Percentiles rank a stretch among this genome's conserved stretches.
Conservation (phyloP, 495 filamentous ascomycete genomes). For the Penicillium nucicola region DNA sequence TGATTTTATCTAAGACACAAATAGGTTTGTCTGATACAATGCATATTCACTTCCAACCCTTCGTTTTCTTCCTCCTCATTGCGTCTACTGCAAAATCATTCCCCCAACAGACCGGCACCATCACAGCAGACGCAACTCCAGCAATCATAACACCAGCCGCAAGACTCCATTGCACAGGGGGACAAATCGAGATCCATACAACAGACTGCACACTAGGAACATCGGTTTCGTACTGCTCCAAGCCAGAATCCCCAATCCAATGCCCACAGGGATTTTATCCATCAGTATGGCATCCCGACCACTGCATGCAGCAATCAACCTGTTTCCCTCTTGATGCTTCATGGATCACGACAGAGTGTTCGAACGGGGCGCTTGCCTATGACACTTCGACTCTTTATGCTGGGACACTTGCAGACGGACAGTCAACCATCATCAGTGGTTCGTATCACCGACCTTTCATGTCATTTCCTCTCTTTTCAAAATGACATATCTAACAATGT, state of each 20-base stretch:
- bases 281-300: constrained; percentile 27
- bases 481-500: background rate
- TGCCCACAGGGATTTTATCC: constrained; percentile 23
- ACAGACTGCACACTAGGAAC: constrained; percentile 28
- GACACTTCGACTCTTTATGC: constrained; percentile 20
- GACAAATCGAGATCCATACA: constrained; percentile 24
- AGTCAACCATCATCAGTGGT: constrained; percentile 18
- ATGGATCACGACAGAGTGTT: constrained; percentile 28
- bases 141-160: constrained; percentile 12
- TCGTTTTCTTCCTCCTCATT: background rate
- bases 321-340: constrained; percentile 22
- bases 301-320: constrained; percentile 23
- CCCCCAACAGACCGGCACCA: constrained; percentile 6
- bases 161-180: constrained; percentile 15
- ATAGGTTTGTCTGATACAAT: constrained; percentile 3
- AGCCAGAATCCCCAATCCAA: constrained; percentile 10
- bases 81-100: constrained; percentile 3
- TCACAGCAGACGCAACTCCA: constrained; percentile 4
- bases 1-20: too few species aligned
- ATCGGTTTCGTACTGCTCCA: constrained; percentile 20
- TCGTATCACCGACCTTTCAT: background rate
- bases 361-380: constrained; percentile 21
- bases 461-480: background rate
- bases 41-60: background rate
- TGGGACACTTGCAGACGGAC: constrained; percentile 18